Evolutionary conservation across 257 asterid genomes (phyloP).

Genomic region (Catharanthus roseus): DNA sequence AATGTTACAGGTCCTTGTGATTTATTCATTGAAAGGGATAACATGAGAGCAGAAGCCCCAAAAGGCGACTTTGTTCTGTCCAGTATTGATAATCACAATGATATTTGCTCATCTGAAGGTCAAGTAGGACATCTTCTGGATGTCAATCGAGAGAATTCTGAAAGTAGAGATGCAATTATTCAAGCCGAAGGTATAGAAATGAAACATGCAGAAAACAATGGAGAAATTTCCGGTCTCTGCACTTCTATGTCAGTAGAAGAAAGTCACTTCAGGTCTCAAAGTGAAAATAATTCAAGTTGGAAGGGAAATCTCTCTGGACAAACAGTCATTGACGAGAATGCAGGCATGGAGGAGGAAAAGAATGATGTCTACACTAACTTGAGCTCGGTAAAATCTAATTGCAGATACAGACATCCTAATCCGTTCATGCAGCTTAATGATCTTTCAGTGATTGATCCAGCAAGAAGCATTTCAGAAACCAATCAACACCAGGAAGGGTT

Average conservation of each 20-base stretch:
- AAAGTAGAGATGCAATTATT: conserved; percentile 10
- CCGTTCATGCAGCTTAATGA: conserved; percentile 8
- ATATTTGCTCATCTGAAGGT: conserved; percentile 4
- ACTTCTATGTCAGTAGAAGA: not conserved
- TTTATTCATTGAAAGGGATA: conserved; percentile 6
- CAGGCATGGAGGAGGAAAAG: conserved; percentile 8
- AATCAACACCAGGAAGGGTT: not conserved
- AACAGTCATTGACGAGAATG: not conserved
- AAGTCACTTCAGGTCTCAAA: not conserved
- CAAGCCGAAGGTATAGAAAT: not conserved
- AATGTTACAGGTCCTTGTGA: not conserved
- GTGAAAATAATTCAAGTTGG: not conserved
- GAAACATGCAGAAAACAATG: conserved; percentile 11
- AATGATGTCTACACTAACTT: conserved; percentile 1
- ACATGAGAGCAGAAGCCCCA: conserved; percentile 2
- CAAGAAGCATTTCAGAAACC: conserved; percentile 7
- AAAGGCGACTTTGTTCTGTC: conserved; percentile 1
- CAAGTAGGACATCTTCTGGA: conserved; percentile 14
- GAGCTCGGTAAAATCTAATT: conserved; percentile 4
- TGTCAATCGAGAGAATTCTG: conserved; percentile 6
- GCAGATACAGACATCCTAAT: conserved; percentile 1
- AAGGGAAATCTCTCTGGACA: not conserved
- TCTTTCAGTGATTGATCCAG: conserved; percentile 11
- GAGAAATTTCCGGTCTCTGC: conserved; percentile 8
- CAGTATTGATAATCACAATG: not conserved